Evolutionary conservation across 257 asterid genomes (phyloP).

Genomic region (Fraxinus americana): DNA sequence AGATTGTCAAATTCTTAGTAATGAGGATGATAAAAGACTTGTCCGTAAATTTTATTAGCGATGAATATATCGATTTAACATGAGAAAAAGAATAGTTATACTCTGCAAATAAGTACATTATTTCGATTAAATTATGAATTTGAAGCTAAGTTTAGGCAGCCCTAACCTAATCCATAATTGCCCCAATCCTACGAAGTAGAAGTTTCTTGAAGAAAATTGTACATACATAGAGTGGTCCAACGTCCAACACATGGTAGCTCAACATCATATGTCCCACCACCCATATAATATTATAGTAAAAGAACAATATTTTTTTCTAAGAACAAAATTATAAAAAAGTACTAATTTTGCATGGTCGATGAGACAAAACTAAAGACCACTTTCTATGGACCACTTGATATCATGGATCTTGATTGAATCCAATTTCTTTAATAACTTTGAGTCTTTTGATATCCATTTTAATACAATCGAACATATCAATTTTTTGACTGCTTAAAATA

Average conservation of each 20-base stretch:
- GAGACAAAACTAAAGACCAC: conserved; percentile 22
- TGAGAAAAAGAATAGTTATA: too few relatives aligned
- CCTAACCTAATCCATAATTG: not conserved
- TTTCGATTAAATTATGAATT: too few relatives aligned
- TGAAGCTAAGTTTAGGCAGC: not conserved
- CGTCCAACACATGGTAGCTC: conserved; percentile 38
- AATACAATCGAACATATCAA: not conserved
- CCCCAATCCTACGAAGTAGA: conserved; percentile 15
- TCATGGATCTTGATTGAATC: conserved; percentile 2
- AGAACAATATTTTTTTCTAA: not conserved
- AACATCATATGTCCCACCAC: conserved; percentile 37
- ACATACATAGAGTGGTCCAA: conserved; percentile 43
- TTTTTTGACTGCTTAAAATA: too few relatives aligned
- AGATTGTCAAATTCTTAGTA: not conserved
- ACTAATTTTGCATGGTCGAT: not conserved
- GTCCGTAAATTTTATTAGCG: too few relatives aligned
- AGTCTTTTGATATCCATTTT: not conserved
- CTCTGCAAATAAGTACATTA: not conserved
- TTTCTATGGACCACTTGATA: conserved; percentile 22
- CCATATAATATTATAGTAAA: not conserved
- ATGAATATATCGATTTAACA: too few relatives aligned
- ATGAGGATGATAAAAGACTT: not conserved
- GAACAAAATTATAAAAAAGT: not conserved
- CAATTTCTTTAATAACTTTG: not conserved
- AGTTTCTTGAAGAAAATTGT: not conserved